These are phyloP conservation scores for Delonix regia DNA, from an alignment of 306 rosid genomes.

Conservation along the genomic window DNA sequence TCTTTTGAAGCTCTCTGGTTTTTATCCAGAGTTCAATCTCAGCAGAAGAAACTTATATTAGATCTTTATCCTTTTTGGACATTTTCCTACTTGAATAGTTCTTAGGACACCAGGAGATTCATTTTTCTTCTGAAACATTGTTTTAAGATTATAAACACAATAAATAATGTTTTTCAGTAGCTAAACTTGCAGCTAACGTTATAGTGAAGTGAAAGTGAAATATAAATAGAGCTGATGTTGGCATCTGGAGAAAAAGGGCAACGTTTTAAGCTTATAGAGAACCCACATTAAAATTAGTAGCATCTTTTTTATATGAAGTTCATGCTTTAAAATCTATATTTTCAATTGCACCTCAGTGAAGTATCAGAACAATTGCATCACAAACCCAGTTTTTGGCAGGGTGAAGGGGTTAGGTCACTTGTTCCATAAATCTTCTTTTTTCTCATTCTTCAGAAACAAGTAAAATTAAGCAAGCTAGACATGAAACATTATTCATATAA, in stretches of 20 bases:
- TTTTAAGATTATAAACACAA: conserved; percentile 2
- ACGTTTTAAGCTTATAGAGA: neutral
- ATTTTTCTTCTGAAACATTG: neutral
- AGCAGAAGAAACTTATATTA: neutral
- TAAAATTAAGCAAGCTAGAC: neutral
- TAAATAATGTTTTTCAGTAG: neutral
- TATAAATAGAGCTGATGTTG: too few relatives aligned
- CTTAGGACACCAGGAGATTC: neutral
- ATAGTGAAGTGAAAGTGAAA: neutral
- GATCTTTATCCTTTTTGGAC: neutral
- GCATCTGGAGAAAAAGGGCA: neutral
- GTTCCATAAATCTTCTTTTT: neutral
- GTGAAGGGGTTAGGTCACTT: neutral
- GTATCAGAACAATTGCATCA: neutral
- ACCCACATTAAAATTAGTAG: too few relatives aligned
- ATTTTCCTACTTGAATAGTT: neutral
- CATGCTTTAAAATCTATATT: neutral
- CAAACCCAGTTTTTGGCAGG: neutral
- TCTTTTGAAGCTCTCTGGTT: neutral
- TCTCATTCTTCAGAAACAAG: neutral
- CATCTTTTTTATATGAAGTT: neutral
- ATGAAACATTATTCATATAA: neutral
- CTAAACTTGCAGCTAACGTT: neutral
- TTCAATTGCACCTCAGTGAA: neutral
- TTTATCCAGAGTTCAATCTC: neutral